Evolutionary conservation across 208 protist species (phyloP), one percentile per base, ranked within the genome.

Genomic region (Acanthamoeba healyi): DNA sequence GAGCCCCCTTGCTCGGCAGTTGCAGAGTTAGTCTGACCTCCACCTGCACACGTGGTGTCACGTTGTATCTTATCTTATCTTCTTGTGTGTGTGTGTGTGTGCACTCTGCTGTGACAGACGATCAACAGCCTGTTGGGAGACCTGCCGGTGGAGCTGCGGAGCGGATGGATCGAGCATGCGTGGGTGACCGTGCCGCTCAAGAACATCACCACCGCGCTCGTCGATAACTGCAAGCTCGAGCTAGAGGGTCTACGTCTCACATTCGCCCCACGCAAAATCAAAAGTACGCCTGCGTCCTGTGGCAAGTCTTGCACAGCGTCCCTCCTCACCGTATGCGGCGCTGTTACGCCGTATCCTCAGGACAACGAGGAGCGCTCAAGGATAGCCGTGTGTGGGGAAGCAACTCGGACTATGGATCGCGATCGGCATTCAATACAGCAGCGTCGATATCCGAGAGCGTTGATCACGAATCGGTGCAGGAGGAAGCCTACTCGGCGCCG

Each of bases 211-310:
- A 67, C 89, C n/a, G 6, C 36, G 12, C 61, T 91, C 10, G 67
- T 93, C 22, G 89, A 93, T 34, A 77, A 93, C 65, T 93, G 89
- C 67, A 93, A 93, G 44, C 89, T 93, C 65, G 89, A 93, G 36
- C 38, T 93, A 15, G 89, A 77, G 24, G 89, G 89, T n/a, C 40
- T 93, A 19, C 34, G 51, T 7, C 51, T 93, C 42, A 82, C 89
- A 1, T 82, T 93, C 26, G 58, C 70, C 58, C 89, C 67, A 26
- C 89, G 46, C 22, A 74, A 82, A 29, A 2, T 82, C 38, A 86
- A 86, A 32, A 49, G 72, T 82, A 49, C 72, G 15, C 49, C 19
- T 65, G 10, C 77, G 15, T n/a, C n/a, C n/a, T n/a, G n/a, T n/a
- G n/a, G n/a, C n/a, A n/a, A n/a, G n/a, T n/a, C n/a, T n/a, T n/a